Conservation (phyloP, 768 basidiomycete genomes). For the Nidula microcarpa region DNA sequence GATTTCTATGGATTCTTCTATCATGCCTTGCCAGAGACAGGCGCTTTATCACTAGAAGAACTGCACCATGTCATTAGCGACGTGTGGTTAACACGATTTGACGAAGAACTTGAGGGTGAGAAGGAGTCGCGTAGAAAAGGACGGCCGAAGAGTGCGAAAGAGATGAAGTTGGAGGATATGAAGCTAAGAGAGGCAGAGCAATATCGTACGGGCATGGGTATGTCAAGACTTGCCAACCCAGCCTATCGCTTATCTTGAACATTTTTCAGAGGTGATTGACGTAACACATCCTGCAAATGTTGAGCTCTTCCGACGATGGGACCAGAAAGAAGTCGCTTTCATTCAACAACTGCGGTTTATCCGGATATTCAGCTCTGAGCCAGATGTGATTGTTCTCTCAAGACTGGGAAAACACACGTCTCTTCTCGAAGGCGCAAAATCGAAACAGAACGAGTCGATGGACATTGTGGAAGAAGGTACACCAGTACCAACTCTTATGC, state of each 20-base stretch:
- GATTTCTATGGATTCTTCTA: slow-evolving; percentile 77
- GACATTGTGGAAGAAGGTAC: slow-evolving; percentile 11
- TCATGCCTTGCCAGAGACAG: slow-evolving; percentile 61
- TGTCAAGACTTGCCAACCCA: slow-evolving; percentile 16
- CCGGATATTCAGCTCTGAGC: slow-evolving; percentile 61
- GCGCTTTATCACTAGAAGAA: slow-evolving; percentile 56
- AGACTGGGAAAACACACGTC: slow-evolving; percentile 55
- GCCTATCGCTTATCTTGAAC: slow-evolving; percentile 1
- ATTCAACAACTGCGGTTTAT: slow-evolving; percentile 72
- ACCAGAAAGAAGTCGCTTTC: slow-evolving; percentile 70
- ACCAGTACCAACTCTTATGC: neutral
- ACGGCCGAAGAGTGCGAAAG: slow-evolving; percentile 68
- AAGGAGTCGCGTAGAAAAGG: slow-evolving; percentile 63
- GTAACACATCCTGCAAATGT: slow-evolving; percentile 71
- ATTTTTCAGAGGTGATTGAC: slow-evolving; percentile 65
- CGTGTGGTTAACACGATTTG: slow-evolving; percentile 72
- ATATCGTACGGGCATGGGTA: slow-evolving; percentile 82
- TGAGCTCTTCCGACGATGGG: slow-evolving; percentile 73
- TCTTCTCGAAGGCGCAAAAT: slow-evolving; percentile 13
- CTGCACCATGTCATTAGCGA: slow-evolving; percentile 63
- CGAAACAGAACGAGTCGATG: slow-evolving; percentile 5
- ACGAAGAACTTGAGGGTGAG: slow-evolving; percentile 63
- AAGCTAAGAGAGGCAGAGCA: slow-evolving; percentile 64
- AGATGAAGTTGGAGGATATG: slow-evolving; percentile 66
- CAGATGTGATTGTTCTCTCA: slow-evolving; percentile 45